These are phyloP conservation scores for Tetradesmus obliquus DNA, from an alignment of 139 green algal genomes.

Conservation along the genomic window DNA sequence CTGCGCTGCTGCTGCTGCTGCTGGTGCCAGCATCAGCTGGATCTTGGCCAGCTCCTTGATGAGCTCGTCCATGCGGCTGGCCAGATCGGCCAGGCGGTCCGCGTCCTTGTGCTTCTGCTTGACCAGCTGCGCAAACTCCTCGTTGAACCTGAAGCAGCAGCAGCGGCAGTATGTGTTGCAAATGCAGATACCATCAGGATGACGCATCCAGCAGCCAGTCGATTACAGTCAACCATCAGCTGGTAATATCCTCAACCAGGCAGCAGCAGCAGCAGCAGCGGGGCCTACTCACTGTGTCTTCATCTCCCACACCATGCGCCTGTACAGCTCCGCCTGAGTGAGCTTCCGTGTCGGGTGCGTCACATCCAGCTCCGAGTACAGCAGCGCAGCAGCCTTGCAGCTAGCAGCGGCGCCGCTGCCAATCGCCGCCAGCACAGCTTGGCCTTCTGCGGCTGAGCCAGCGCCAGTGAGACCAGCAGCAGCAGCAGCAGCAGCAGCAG, in stretches of 20 bases:
- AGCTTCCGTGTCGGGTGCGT: constrained; percentile 12
- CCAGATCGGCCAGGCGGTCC: constrained; percentile 40
- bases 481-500: not conserved
- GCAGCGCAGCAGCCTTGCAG: constrained; percentile 12
- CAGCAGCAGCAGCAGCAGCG: not conserved
- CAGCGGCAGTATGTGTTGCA: not conserved
- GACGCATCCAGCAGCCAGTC: not conserved
- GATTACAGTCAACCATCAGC: not conserved
- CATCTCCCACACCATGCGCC: constrained; percentile 33
- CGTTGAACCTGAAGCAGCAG: constrained; percentile 38
- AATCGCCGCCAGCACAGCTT: not conserved
- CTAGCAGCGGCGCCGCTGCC: not conserved
- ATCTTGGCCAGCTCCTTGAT: constrained; percentile 37
- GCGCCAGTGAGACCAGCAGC: not conserved
- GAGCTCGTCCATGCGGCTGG: constrained; percentile 33
- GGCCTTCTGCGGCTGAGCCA: not conserved
- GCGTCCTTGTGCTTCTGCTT: constrained; percentile 40
- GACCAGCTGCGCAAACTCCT: constrained; percentile 14
- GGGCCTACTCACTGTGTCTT: constrained; percentile 31
- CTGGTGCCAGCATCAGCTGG: not conserved
- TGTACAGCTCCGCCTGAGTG: constrained; percentile 34
- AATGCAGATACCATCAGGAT: not conserved
- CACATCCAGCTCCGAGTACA: constrained; percentile 39
- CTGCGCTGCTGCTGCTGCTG: constrained; percentile 11
- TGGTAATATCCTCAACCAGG: not conserved